A percentile compares a stretch with the other conserved stretches of the same genome.
phyloP scores from a whole-genome alignment of 2,329 filamentous ascomycete genomes.

The Curvularia hawaiiensis region DNA sequence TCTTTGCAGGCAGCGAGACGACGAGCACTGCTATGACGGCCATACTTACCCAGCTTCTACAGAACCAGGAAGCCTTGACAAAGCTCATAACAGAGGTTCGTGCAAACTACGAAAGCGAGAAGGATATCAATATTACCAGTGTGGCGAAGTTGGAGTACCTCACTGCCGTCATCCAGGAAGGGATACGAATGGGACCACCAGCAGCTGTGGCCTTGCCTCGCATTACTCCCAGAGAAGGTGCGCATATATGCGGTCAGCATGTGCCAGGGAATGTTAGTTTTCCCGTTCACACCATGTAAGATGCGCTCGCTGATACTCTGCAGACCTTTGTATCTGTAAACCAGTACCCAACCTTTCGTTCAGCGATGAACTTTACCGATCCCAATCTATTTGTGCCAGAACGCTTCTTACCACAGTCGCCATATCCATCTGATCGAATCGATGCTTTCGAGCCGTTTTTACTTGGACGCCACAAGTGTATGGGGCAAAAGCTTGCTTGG shows the following conservation, averaged over 20 bases:
- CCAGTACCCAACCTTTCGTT: slow-evolving; percentile 34
- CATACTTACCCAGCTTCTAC: slow-evolving; percentile 37
- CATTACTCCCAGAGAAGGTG: slow-evolving; percentile 16
- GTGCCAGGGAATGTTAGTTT: slow-evolving; percentile 17
- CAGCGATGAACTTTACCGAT: slow-evolving; percentile 31
- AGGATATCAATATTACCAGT: neutral
- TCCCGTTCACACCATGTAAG: too few species aligned
- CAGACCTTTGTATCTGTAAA: slow-evolving; percentile 30
- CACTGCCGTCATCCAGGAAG: slow-evolving; percentile 32
- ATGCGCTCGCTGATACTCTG: neutral
- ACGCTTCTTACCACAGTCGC: slow-evolving; percentile 29
- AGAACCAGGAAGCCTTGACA: slow-evolving; percentile 8
- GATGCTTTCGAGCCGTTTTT: slow-evolving; percentile 29
- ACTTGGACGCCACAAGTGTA: slow-evolving; percentile 28
- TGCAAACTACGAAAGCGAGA: neutral
- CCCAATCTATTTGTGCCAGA: slow-evolving; percentile 38
- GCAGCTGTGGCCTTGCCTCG: slow-evolving; percentile 20
- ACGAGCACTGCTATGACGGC: slow-evolving; percentile 45
- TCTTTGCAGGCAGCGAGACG: slow-evolving; percentile 49
- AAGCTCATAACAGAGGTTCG: neutral
- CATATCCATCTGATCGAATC: slow-evolving; percentile 31
- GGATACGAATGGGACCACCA: slow-evolving; percentile 36
- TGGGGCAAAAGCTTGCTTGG: slow-evolving; percentile 34
- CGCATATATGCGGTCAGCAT: slow-evolving; percentile 18
- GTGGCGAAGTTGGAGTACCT: slow-evolving; percentile 27